A percentile compares a stretch with the other conserved stretches of the same genome.
Conservation (phyloP, 176 grass and related monocot species). For the Triticum dicoccoides region DNA sequence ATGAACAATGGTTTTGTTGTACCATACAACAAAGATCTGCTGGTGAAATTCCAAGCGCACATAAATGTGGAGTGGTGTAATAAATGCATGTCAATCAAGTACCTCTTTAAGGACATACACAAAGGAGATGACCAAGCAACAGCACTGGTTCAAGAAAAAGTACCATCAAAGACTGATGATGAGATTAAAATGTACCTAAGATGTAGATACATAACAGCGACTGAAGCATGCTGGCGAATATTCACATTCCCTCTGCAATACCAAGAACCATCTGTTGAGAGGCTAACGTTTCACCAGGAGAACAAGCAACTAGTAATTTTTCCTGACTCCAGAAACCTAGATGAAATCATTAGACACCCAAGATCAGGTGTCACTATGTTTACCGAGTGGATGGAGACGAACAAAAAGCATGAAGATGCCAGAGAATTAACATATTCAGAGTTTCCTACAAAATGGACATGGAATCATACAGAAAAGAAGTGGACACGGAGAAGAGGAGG, state of each 20-base stretch:
- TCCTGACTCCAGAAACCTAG: not conserved
- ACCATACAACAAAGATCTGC: conserved; percentile 19
- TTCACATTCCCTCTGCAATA: conserved; percentile 34
- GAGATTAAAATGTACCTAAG: conserved; percentile 38
- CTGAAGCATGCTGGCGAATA: conserved; percentile 35
- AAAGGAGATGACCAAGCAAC: conserved; percentile 6
- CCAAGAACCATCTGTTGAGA: conserved; percentile 12
- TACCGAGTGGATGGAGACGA: conserved; percentile 2
- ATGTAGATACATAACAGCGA: conserved; percentile 34
- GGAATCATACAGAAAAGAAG: not conserved
- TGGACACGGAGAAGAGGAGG: not conserved
- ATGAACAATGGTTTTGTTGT: not conserved
- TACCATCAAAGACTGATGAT: not conserved
- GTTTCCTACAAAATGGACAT: conserved; percentile 29
- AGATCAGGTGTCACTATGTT: conserved; percentile 1
- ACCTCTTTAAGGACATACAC: conserved; percentile 25
- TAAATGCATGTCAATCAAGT: conserved; percentile 21
- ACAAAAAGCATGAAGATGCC: not conserved
- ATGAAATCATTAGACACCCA: not conserved
- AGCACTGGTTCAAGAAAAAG: not conserved
- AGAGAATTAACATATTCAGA: conserved; percentile 24
- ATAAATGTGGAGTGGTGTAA: conserved; percentile 37
- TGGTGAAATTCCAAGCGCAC: conserved; percentile 25
- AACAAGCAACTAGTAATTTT: conserved; percentile 8
- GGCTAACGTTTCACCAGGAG: conserved; percentile 24